Evolutionary conservation across 352 stramenopile species (phyloP).

Genomic region (Phytophthora sp.): DNA sequence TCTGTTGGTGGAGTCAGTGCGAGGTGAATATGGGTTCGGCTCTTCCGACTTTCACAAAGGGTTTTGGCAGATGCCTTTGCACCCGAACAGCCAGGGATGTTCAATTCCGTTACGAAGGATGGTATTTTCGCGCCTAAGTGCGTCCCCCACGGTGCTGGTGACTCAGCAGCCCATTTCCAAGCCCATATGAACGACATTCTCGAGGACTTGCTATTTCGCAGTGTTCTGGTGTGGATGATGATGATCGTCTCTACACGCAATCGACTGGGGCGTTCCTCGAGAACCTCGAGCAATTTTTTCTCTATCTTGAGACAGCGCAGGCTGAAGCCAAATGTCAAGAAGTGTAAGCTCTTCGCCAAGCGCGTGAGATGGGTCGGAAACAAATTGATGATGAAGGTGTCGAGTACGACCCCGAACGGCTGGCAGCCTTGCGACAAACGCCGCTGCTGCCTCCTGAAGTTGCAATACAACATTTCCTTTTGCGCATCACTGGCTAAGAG

Average conservation of each 20-base stretch:
- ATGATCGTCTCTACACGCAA: background rate
- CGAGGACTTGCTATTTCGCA: background rate
- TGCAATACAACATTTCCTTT: constrained; percentile 18
- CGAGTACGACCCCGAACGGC: background rate
- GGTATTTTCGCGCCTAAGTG: background rate
- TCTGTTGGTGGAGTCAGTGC: background rate
- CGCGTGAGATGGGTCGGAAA: constrained; percentile 22
- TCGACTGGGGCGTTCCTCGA: background rate
- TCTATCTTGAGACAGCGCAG: background rate
- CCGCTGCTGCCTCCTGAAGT: too few species aligned
- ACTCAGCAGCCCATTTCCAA: constrained; percentile 4
- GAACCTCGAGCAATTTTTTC: constrained; percentile 2
- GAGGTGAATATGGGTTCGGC: constrained; percentile 1
- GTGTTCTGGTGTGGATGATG: background rate
- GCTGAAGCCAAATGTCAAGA: constrained; percentile 13
- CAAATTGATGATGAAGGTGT: constrained; percentile 14
- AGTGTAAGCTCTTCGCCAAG: constrained; percentile 14
- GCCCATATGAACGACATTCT: background rate
- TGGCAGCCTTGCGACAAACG: constrained; percentile 4
- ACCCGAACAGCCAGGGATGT: background rate
- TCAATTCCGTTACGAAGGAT: constrained; percentile 3
- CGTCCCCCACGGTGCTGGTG: background rate
- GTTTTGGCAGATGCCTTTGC: constrained; percentile 8
- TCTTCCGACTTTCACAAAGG: constrained; percentile 6
- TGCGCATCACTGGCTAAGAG: constrained; percentile 5